These are phyloP conservation scores for Coniochaeta sp. DNA, from an alignment of 2,329 filamentous ascomycete species.

Conservation along the genomic window DNA sequence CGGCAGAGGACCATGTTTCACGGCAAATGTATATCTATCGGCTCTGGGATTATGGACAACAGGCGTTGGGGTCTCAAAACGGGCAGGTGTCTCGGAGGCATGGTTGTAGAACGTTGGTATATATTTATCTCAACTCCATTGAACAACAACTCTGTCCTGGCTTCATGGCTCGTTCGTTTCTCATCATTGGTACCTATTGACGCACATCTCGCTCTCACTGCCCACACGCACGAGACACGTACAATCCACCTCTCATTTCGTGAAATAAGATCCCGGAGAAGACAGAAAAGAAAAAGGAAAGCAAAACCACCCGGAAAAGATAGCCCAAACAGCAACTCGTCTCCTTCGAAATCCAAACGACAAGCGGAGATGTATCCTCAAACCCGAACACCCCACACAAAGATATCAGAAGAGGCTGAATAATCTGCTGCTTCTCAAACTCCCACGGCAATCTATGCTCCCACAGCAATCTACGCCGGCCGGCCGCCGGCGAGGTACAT, in stretches of 20 bases:
- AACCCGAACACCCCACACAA: no score
- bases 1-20: not conserved
- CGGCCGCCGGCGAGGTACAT: conserved; percentile 50
- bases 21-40: not conserved
- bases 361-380: not conserved
- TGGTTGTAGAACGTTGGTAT: not conserved
- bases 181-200: not conserved
- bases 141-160: not conserved
- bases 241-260: not conserved
- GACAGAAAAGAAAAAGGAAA: no score
- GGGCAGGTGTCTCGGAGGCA: not conserved
- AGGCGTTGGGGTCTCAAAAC: not conserved
- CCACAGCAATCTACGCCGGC: no score
- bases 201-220: not conserved
- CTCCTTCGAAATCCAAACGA: not conserved
- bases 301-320: not conserved
- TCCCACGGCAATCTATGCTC: no score
- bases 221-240: not conserved
- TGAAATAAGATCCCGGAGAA: not conserved
- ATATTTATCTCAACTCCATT: conserved; percentile 2
- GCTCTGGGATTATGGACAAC: not conserved
- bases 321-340: not conserved
- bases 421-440: no score
- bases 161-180: not conserved
- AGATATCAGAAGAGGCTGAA: no score